Conservation (phyloP, 1,284 basidiomycete genomes). For the Cerioporus squamosus region DNA sequence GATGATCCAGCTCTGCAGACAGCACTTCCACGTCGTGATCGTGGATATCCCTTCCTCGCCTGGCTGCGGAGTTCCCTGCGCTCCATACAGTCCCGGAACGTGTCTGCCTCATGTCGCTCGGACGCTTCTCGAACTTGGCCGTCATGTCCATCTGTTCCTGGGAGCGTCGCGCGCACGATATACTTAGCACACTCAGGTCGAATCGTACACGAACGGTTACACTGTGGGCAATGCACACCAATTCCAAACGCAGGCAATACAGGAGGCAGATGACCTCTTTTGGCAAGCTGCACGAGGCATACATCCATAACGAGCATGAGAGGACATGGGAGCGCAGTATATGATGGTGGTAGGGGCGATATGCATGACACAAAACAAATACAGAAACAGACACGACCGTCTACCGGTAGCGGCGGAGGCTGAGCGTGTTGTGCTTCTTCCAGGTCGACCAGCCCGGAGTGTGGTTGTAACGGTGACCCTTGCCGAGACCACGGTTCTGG, state of each 20-base stretch:
- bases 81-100: constrained; percentile 13
- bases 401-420: constrained; percentile 97
- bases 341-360: constrained; percentile 25
- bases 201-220: neutral
- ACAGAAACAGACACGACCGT: constrained; percentile 35
- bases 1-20: neutral
- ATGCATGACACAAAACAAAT: constrained; percentile 34
- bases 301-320: constrained; percentile 37
- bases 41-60: constrained; percentile 5
- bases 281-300: constrained; percentile 33
- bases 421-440: constrained; percentile 98
- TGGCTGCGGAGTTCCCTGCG: constrained; percentile 4
- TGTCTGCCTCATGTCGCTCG: constrained; percentile 16
- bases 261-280: constrained; percentile 22
- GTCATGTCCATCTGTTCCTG: neutral
- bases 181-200: constrained; percentile 7
- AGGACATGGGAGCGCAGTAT: constrained; percentile 32
- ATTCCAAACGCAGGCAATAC: neutral
- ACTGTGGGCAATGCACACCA: neutral
- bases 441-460: constrained; percentile 90
- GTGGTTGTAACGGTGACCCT: constrained; percentile 96
- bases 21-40: constrained; percentile 5
- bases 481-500: constrained; percentile 92
- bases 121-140: neutral
- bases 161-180: constrained; percentile 4